These are phyloP conservation scores for Dipsacomyces acuminosporus DNA, from an alignment of 371 early-diverging fungal species.

Conservation along the genomic window DNA sequence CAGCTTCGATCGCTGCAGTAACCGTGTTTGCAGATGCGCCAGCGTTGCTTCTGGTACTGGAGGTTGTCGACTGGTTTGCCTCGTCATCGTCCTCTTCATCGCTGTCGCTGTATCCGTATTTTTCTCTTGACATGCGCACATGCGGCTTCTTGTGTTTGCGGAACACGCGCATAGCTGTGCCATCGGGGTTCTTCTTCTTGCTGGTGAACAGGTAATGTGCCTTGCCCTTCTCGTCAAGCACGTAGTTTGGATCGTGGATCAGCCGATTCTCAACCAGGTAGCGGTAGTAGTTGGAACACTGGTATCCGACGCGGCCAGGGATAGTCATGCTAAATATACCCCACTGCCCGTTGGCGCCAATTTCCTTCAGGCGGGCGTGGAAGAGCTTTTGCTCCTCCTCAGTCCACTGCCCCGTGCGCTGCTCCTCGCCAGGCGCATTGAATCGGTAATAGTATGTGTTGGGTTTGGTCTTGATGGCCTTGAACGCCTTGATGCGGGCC, in stretches of 20 bases:
- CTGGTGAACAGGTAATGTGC: slow-evolving; percentile 75
- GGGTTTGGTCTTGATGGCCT: slow-evolving; percentile 82
- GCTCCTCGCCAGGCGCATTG: slow-evolving; percentile 92
- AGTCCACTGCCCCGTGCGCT: slow-evolving; percentile 85
- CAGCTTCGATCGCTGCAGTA: slow-evolving; percentile 21
- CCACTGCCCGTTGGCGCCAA: slow-evolving; percentile 93
- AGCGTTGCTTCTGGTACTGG: slow-evolving; percentile 21
- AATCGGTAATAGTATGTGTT: slow-evolving; percentile 95
- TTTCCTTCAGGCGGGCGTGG: slow-evolving; percentile 70
- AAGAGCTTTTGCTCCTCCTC: slow-evolving; percentile 77
- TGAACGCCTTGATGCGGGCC: slow-evolving; percentile 87
- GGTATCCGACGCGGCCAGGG: slow-evolving; percentile 93
- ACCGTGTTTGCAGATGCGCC: slow-evolving; percentile 12
- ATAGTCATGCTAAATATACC: slow-evolving; percentile 91
- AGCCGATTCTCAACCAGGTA: slow-evolving; percentile 76
- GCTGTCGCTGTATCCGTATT: slow-evolving; percentile 45
- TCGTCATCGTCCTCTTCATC: slow-evolving; percentile 24
- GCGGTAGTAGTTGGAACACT: slow-evolving; percentile 94
- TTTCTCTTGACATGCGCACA: slow-evolving; percentile 47
- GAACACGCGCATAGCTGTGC: slow-evolving; percentile 70
- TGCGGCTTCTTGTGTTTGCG: slow-evolving; percentile 66
- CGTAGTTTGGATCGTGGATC: slow-evolving; percentile 85
- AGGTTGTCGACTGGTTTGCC: slow-evolving; percentile 19
- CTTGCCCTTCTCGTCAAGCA: slow-evolving; percentile 80
- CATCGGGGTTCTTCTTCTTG: slow-evolving; percentile 66